Percentiles rank a stretch among this genome's conserved stretches.
These are phyloP conservation scores for Globisporangium uncinulatum DNA, from an alignment of 352 stramenopile genomes.

Conservation along the genomic window DNA sequence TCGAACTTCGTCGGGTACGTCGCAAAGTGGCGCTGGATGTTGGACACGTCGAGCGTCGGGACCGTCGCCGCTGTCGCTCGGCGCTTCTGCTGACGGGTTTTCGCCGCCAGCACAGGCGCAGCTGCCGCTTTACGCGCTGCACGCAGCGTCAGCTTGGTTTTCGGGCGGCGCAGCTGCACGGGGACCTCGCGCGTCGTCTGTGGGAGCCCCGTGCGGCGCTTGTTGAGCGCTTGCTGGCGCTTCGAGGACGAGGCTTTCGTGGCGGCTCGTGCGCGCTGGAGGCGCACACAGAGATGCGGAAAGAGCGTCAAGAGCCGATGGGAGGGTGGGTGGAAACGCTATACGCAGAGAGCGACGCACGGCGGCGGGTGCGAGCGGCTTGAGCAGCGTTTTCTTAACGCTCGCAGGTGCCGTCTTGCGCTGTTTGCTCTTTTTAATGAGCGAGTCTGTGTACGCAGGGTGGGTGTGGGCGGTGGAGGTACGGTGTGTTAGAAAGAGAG, in stretches of 20 bases:
- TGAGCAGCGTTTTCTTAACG: background rate
- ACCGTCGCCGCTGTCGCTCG: slow-evolving; percentile 23
- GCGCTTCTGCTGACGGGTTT: slow-evolving; percentile 15
- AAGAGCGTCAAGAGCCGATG: background rate
- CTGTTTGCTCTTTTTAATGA: slow-evolving; percentile 2
- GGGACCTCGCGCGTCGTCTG: slow-evolving; percentile 23
- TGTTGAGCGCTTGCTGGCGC: slow-evolving; percentile 67
- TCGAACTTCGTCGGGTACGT: slow-evolving; percentile 78
- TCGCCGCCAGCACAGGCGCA: slow-evolving; percentile 9
- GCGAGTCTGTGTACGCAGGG: background rate
- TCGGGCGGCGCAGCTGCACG: slow-evolving; percentile 36
- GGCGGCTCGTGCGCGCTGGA: slow-evolving; percentile 34
- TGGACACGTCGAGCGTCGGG: slow-evolving; percentile 58
- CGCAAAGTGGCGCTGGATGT: slow-evolving; percentile 74
- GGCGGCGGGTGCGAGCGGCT: background rate
- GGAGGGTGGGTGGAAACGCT: background rate
- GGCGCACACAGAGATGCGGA: background rate
- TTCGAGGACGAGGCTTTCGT: slow-evolving; percentile 47
- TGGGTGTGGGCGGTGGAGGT: background rate
- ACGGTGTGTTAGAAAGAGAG: background rate
- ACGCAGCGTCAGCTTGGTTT: slow-evolving; percentile 31
- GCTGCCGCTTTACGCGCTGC: slow-evolving; percentile 19
- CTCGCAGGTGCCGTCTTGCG: background rate
- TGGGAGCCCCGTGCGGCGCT: slow-evolving; percentile 44
- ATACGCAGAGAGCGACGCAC: background rate